Evolutionary conservation across 192 early-diverging fungal genomes (phyloP), one percentile per base, ranked within the genome.

Genomic region (Coemansia sp.): DNA sequence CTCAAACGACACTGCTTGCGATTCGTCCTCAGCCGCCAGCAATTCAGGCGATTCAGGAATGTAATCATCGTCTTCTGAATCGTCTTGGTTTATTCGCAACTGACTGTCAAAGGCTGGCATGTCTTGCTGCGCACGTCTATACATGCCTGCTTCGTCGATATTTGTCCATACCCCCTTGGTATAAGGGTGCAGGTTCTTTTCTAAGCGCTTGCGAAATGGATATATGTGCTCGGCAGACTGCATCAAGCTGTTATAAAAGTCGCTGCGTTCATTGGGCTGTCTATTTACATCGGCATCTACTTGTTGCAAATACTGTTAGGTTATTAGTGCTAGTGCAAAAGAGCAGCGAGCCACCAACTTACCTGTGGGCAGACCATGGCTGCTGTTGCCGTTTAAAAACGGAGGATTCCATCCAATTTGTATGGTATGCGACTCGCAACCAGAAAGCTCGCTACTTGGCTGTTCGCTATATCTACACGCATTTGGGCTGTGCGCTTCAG

Each of bases 91-190:
- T 18, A 28, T 32, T 16, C 8, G 40, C 37, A 44, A 23, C 37
- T 39, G 20, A 21, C 63, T 66, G 8, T 58, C 43, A 0, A 66
- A 37, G 17, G 48, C 38, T 6, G 52, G 45, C 34, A 39, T 3
- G n/a, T 59, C 58, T 15, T 59, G 58, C 11, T 52, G 45, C 16
- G 21, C 50, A 34, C 58, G 58, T 8, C 18, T 18, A 3, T 26
- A 14, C n/a, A 38, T 17, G 11, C 20, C 46, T 32, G 70, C 32
- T 4, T 65, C 73, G 11, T 37, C 51, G 4, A 63, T 62, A 16
- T 76, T 50, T 4, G 67, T 76, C 73, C 73, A 76, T n/a, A 66
- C 67, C 5, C 69, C 62, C 47, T 69, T 69, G 20, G 73, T 76
- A 34, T 76, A 76, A 3, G 73, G 73, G 16, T 69, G 67, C 16